A percentile compares a stretch with the other conserved stretches of the same genome.
phyloP scores from a whole-genome alignment of 2,329 filamentous ascomycete genomes.

The Colletotrichum chlorophyti region DNA sequence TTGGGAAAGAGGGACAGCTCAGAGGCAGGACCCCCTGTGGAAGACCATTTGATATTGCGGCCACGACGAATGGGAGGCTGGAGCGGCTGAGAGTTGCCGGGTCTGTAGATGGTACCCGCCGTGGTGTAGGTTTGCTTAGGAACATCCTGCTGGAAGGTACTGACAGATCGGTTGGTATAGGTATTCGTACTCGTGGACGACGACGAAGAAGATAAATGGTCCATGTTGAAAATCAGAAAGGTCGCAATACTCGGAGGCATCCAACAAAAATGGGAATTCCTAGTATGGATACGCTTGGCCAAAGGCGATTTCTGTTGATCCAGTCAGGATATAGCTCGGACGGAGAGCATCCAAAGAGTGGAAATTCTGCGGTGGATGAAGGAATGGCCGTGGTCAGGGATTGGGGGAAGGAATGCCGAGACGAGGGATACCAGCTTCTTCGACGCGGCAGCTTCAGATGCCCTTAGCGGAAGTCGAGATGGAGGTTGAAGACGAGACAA shows the following conservation, averaged over 20 bases:
- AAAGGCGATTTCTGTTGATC: slow-evolving; percentile 19
- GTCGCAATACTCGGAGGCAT: slow-evolving; percentile 6
- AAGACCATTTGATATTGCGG: slow-evolving; percentile 50
- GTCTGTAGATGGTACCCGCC: slow-evolving; percentile 63
- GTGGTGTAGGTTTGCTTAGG: slow-evolving; percentile 57
- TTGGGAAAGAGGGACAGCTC: slow-evolving; percentile 46
- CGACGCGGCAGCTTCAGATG: not conserved
- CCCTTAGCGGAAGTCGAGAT: not conserved
- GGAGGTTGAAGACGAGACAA: no score
- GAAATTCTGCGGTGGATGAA: not conserved
- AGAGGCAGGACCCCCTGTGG: slow-evolving; percentile 34
- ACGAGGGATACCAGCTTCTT: not conserved
- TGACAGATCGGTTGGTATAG: slow-evolving; percentile 17
- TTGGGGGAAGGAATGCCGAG: no score
- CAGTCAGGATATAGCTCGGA: slow-evolving; percentile 5
- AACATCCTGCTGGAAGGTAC: slow-evolving; percentile 25
- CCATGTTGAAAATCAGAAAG: slow-evolving; percentile 37
- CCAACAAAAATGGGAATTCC: slow-evolving; percentile 6
- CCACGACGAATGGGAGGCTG: slow-evolving; percentile 60
- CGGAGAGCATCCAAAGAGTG: slow-evolving; percentile 8
- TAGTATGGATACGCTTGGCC: slow-evolving; percentile 22
- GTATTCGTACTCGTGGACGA: slow-evolving; percentile 5
- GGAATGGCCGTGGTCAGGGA: slow-evolving; percentile 2
- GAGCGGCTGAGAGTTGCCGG: slow-evolving; percentile 51
- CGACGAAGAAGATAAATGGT: slow-evolving; percentile 35